Evolutionary conservation across 2,329 filamentous ascomycete genomes (phyloP).

Genomic region (Cytospora mali): DNA sequence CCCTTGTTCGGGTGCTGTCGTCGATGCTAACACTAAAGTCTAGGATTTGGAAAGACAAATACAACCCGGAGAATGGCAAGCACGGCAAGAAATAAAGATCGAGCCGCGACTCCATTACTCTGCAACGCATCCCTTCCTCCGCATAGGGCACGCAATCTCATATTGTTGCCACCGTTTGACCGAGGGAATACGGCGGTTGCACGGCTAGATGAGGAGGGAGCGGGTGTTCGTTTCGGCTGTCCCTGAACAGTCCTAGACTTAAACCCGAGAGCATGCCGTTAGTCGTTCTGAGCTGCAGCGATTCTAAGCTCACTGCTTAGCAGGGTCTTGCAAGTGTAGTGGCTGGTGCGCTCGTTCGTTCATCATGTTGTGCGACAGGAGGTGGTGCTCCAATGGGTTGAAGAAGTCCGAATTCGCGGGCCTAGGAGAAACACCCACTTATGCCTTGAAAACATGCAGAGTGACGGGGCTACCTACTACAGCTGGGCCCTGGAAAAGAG

Average conservation of each 20-base stretch:
- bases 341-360: neutral
- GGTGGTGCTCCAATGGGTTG: neutral
- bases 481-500: constrained; percentile 10
- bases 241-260: constrained; percentile 1
- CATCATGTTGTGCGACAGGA: constrained; percentile 10
- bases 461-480: constrained; percentile 4
- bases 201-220: neutral
- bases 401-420: constrained; percentile 6
- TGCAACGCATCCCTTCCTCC: no score
- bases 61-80: constrained; percentile 58
- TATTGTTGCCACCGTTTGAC: neutral
- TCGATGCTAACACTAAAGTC: constrained; percentile 2
- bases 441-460: constrained; percentile 5
- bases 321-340: neutral
- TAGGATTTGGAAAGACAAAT: constrained; percentile 99
- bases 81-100: constrained; percentile 46
- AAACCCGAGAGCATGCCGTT: neutral
- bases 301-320: neutral
- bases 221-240: constrained; percentile 1
- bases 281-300: neutral
- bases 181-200: neutral
- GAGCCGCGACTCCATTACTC: neutral
- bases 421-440: neutral
- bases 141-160: no score
- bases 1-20: constrained; percentile 9